These are phyloP conservation scores for Hypocrella siamensis DNA, from an alignment of 2,329 filamentous ascomycete genomes.

Conservation along the genomic window DNA sequence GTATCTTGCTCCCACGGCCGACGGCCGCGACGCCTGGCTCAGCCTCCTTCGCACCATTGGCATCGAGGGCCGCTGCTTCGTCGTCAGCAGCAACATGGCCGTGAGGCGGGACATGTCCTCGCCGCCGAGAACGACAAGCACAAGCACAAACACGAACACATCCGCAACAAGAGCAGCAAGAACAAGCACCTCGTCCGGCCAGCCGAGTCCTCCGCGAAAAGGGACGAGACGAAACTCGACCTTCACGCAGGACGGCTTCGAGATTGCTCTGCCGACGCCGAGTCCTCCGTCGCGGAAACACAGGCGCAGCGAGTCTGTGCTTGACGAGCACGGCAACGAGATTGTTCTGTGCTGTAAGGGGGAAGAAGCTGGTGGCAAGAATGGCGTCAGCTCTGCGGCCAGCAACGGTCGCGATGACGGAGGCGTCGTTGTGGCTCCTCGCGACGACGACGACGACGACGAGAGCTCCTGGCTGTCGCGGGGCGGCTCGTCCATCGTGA, in stretches of 20 bases:
- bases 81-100: slow-evolving; percentile 76
- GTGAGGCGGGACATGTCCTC: slow-evolving; percentile 24
- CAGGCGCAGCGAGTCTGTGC: slow-evolving; percentile 23
- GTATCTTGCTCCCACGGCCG: slow-evolving; percentile 81
- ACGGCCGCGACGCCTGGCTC: slow-evolving; percentile 70
- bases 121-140: no score
- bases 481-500: slow-evolving; percentile 72
- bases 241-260: slow-evolving; percentile 29
- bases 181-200: neutral
- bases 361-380: slow-evolving; percentile 8
- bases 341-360: slow-evolving; percentile 27
- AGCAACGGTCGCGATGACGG: neutral
- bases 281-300: slow-evolving; percentile 8
- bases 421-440: slow-evolving; percentile 26
- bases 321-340: slow-evolving; percentile 39
- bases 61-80: slow-evolving; percentile 70
- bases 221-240: slow-evolving; percentile 19
- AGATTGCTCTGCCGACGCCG: slow-evolving; percentile 25
- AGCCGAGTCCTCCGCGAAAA: slow-evolving; percentile 2
- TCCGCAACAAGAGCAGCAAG: neutral
- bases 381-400: neutral
- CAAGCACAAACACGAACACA: no score
- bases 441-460: no score
- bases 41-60: slow-evolving; percentile 69
- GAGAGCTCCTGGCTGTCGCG: no score